Base-by-base conservation (phyloP, 2,329 filamentous ascomycete genomes). In the Conoideocrella luteorostrata region DNA sequence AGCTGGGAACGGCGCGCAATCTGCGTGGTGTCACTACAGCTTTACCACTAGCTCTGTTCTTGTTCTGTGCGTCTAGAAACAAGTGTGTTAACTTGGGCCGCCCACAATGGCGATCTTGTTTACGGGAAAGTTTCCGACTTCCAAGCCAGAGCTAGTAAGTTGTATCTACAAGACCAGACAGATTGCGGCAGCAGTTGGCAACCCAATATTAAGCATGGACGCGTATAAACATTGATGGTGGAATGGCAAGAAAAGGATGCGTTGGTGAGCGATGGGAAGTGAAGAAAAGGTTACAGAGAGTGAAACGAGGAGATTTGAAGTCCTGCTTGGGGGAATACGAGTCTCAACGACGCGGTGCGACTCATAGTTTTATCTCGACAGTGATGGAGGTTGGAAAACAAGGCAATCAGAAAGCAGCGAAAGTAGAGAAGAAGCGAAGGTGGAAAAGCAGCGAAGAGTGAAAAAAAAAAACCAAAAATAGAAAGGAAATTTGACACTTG, bases 191-290 rank as follows among this genome's bases (percentile, higher is more conserved):
- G 44, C 44, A 45, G 41, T 46, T 35, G 30, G 42, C 44, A 43
- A 35, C 34, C 29, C 41, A 42, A 37, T 21, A 39, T 18, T 30
- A 26, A 39, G 26, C 44, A 39, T 39, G 35, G 39, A 34, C 30
- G 44, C 29, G 40, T 43, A 43, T 40, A 30, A 32, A 30, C 41
- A 30, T 37, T 52, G 60, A 58, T 56, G 59, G 59, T 61, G 58
- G 58, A 56, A 55, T 57, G 51, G 56, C 40, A 40, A 40, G 35
- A 36, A 43, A 39, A 5, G 34, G 28, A 43, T 36, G 55, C 51
- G 54, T 57, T 56, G 52, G 37, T 51, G 54, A 56, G 54, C 49
- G 50, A 45, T 49, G 54, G 52, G 46, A 51, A 50, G 53, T 51
- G 51, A 52, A 52, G 45, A 54, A 45, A 48, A 45, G 51, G 52